Base-by-base conservation (phyloP, 148 eudicot species). In the Chenopodium suecicum region DNA sequence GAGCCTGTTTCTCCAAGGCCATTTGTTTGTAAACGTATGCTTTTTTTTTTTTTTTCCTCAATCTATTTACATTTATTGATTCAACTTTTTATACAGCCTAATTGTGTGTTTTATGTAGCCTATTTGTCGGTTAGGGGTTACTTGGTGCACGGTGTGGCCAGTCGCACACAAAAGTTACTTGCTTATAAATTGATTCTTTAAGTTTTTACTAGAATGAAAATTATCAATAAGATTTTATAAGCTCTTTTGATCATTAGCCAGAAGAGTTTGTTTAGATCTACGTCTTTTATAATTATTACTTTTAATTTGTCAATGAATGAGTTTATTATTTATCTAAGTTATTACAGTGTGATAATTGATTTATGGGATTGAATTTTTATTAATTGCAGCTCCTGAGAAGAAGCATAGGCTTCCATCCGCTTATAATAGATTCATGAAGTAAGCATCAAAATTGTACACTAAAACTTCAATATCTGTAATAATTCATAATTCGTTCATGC, bases 351-450 rank as follows among this genome's bases (percentile, higher is more conserved):
- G 41, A 58, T 17, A 50, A 12, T 76, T 58, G 34, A 41, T 41
- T 5, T 41, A 41, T 41, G 44, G 8, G 31, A 78, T 34, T 13
- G 37, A 63, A 76, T 82, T 70, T 58, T 20, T 31, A 31, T 31
- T 34, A 27, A 22, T 76, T 88, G 86, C 91, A 94, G 99, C 99
- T 81, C 99, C 99, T 32, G 99, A 96, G 91, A 96, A 94, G 90
- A 96, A 96, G 82, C 98, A 94, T 81, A 91, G 99, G 85, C 97
- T 92, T 65, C 99, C 99, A 75, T 96, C 99, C 0, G 99, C 99
- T 77, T 96, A 96, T 83, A 96, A 96, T 76, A 91, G 94, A 46
- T 96, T 96, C 87, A 96, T 96, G 99, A 96, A 94, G 99, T 96
- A 74, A 72, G 90, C 27, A 32, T 12, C 66, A 20, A 10, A 22